Base-by-base conservation (phyloP, 2,329 filamentous ascomycete genomes). In the Colletotrichum limetticola region DNA sequence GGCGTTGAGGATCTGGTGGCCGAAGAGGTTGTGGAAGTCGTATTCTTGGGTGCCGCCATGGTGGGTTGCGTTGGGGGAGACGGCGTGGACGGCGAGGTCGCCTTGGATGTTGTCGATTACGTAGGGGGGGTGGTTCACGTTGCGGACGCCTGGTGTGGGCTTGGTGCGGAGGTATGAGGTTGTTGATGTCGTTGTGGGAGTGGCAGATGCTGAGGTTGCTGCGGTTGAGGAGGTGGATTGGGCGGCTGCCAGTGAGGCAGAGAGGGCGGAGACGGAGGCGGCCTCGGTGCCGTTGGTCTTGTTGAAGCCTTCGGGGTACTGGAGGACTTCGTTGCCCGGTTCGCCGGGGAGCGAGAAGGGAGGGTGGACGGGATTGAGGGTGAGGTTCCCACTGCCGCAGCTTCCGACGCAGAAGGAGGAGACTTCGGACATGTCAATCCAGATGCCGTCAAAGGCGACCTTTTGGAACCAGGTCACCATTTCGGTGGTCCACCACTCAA, bases 1-100 rank as follows among this genome's bases (percentile, higher is more conserved):
- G 11, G 93, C 93, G 72, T 93, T 93, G 69, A 95, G 85, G 75
- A 95, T 93, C 79, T 92, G 91, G 77, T 93, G 88, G 0, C 94
- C 94, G 78, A 88, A 96, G 1, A 97, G 83, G 78, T 94, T 97
- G 85, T 97, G 95, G 30, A 94, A 90, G 79, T 97, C 94, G 78
- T 97, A 97, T 79, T 97, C 93, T 53, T 90, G 80, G 1, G 90
- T 86, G 4, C 93, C 94, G 76, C 94, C 93, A 58, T 89, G 85
- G 78, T 97, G 93, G 2, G 92, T 95, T 0, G 94, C 92, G 77
- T 97, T 95, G 0, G 94, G 93, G 72, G 90, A 91, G 30, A 95
- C 87, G 1, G 94, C 93, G 77, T 94, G 91, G 2, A 92, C 91
- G 19, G 90, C 91, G 26, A 96, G 86, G 77, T 94, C 93, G 19